phyloP scores from a whole-genome alignment of 768 basidiomycete species.

The Podaxis carcinomalis region DNA sequence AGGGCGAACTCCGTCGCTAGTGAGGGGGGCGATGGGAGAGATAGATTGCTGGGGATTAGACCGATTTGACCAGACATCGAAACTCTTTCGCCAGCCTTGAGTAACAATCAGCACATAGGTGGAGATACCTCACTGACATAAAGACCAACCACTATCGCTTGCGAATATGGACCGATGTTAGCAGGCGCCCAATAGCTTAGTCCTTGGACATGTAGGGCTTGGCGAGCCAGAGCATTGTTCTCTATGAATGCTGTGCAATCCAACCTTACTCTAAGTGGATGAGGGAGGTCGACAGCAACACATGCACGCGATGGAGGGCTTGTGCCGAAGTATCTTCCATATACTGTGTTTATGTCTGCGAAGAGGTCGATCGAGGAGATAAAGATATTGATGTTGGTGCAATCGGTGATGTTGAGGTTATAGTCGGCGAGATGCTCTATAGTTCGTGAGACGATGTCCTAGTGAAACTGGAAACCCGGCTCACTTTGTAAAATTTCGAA shows the following conservation, averaged over 20 bases:
- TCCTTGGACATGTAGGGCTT: slow-evolving; percentile 89
- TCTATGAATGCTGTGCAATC: slow-evolving; percentile 79
- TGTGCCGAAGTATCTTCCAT: slow-evolving; percentile 78
- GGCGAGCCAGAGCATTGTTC: slow-evolving; percentile 38
- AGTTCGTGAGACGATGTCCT: neutral
- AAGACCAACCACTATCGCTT: slow-evolving; percentile 69
- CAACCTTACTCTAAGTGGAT: slow-evolving; percentile 52
- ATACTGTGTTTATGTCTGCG: slow-evolving; percentile 68
- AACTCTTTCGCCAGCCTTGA: slow-evolving; percentile 68
- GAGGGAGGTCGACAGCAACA: slow-evolving; percentile 72
- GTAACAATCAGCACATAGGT: neutral
- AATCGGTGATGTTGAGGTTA: slow-evolving; percentile 49
- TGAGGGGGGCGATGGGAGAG: slow-evolving; percentile 57
- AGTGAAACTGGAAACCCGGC: slow-evolving; percentile 9
- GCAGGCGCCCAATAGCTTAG: slow-evolving; percentile 99
- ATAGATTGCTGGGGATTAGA: slow-evolving; percentile 69
- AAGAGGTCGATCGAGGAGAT: slow-evolving; percentile 84
- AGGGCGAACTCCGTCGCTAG: slow-evolving; percentile 67
- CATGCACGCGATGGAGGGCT: slow-evolving; percentile 96
- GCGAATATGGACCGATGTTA: slow-evolving; percentile 98
- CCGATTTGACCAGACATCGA: slow-evolving; percentile 97
- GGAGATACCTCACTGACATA: neutral
- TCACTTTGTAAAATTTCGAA: slow-evolving; percentile 64
- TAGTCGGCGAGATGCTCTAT: slow-evolving; percentile 50
- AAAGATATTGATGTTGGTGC: slow-evolving; percentile 77